Base-by-base conservation (phyloP, 2,329 filamentous ascomycete species). In the Xylogone sp. region DNA sequence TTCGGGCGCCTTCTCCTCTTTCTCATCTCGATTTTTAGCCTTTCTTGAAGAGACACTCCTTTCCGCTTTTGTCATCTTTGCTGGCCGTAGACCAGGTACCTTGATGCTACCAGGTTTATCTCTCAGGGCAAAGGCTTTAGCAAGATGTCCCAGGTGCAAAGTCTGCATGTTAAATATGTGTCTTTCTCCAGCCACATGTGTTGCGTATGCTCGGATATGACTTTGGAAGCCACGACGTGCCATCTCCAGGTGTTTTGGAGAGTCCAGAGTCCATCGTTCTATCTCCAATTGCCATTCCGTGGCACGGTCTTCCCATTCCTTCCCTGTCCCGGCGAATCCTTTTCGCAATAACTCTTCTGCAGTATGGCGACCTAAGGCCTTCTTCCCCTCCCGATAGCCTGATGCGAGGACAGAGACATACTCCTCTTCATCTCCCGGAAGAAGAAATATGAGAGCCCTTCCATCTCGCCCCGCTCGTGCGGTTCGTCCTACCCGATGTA, bases 401-500 rank as follows among this genome's bases (percentile, higher is more conserved):
- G 65, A 66, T 3, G 77, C 75, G 0, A 78, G 68, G 0, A 75
- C 68, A 0, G 77, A 73, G 39, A 96, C 84, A 67, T 99, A 99
- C 50, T 87, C 89, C 71, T 99, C 94, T 69, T 99, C 94, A 51
- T 83, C 84, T 16, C 94, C 94, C 0, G 94, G 94, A 53, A 92
- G 83, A 13, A 99, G 81, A 75, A 97, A 97, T 21, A 97, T 84
- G 10, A 89, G 79, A 0, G 94, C 91, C 51, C 92, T 86, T 22
- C 94, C 94, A 10, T 93, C 82, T 5, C 89, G 87, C 16, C 94
- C 94, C 1, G 95, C 90, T 76, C 94, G 89, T 3, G 94, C 94
- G 10, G 94, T 99, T 68, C 94, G 88, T 50, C 94, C 94, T 50
- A 97, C 90, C 51, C 94, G 87, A 72, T 99, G 94, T 7, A 97